A percentile compares a stretch with the other conserved stretches of the same genome.
These are phyloP conservation scores for Leccinum griseonigrum DNA, from an alignment of 1,284 basidiomycete species.

Conservation along the genomic window DNA sequence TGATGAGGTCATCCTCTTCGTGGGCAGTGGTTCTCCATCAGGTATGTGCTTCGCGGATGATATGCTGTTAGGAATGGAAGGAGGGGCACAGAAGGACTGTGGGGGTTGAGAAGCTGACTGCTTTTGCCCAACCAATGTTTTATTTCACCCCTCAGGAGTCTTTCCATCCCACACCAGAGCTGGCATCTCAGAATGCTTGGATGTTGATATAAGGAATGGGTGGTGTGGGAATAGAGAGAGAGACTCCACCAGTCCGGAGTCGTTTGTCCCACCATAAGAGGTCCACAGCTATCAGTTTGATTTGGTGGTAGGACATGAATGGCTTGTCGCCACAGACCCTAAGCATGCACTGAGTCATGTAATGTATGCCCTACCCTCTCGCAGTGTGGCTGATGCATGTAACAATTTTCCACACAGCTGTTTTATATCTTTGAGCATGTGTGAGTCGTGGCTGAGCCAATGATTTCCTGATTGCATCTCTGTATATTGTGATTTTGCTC, in stretches of 20 bases:
- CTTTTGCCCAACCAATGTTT: background rate
- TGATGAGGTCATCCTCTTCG: no score
- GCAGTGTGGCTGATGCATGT: background rate
- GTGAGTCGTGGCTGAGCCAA: background rate
- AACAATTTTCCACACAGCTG: slow-evolving; percentile 13
- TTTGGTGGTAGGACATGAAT: slow-evolving; percentile 2
- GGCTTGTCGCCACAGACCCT: background rate
- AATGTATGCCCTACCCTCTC: background rate
- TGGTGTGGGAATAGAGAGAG: background rate
- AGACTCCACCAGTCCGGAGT: background rate
- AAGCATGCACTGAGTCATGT: slow-evolving; percentile 13
- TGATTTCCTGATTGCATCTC: background rate
- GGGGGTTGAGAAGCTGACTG: background rate
- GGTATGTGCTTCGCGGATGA: no score
- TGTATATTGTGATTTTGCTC: background rate
- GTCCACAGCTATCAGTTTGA: background rate
- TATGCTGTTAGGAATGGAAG: no score
- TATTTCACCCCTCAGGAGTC: background rate
- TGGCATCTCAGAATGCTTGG: no score
- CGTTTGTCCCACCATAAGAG: slow-evolving; percentile 8
- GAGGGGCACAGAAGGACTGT: no score
- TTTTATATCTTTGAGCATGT: slow-evolving; percentile 3
- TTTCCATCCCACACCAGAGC: background rate
- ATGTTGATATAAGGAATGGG: background rate
- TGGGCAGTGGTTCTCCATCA: no score